Evolutionary conservation across 2,329 filamentous ascomycete genomes (phyloP).

Genomic region (Didymella keratinophila): DNA sequence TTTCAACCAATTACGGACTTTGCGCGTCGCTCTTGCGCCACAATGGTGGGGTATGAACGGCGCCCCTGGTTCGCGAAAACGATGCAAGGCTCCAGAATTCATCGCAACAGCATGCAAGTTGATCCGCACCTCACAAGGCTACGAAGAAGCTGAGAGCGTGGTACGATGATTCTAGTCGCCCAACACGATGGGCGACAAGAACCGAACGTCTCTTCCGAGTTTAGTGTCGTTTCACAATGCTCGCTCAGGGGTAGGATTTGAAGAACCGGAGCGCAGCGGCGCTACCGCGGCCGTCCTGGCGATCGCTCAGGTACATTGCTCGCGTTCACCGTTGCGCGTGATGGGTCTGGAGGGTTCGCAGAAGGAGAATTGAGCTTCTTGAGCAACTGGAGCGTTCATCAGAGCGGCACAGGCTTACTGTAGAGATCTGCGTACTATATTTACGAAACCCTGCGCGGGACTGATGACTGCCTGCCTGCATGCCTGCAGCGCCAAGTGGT

Average conservation of each 20-base stretch:
- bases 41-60: constrained; percentile 12
- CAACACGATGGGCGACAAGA: constrained; percentile 41
- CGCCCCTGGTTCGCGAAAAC: constrained; percentile 22
- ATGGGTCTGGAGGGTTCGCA: constrained; percentile 18
- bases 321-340: constrained; percentile 20
- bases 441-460: constrained; percentile 42
- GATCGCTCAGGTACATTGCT: constrained; percentile 37
- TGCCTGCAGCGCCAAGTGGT: constrained; percentile 49
- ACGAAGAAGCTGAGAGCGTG: constrained; percentile 17
- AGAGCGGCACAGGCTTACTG: constrained; percentile 26
- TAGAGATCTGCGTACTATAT: constrained; percentile 41
- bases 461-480: constrained; percentile 45
- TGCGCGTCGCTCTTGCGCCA: constrained; percentile 16
- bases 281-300: constrained; percentile 37
- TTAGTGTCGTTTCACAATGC: constrained; percentile 42
- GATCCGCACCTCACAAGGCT: constrained; percentile 28
- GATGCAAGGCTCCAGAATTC: constrained; percentile 22
- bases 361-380: constrained; percentile 7
- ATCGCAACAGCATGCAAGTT: constrained; percentile 35
- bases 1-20: constrained; percentile 32
- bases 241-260: constrained; percentile 24
- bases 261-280: constrained; percentile 36
- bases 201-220: constrained; percentile 23
- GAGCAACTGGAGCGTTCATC: constrained; percentile 8
- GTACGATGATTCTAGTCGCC: constrained; percentile 35